Percentiles rank a stretch among this genome's conserved stretches.
Evolutionary conservation across 768 basidiomycete genomes (phyloP).

Genomic region (Suillus ampliporus): DNA sequence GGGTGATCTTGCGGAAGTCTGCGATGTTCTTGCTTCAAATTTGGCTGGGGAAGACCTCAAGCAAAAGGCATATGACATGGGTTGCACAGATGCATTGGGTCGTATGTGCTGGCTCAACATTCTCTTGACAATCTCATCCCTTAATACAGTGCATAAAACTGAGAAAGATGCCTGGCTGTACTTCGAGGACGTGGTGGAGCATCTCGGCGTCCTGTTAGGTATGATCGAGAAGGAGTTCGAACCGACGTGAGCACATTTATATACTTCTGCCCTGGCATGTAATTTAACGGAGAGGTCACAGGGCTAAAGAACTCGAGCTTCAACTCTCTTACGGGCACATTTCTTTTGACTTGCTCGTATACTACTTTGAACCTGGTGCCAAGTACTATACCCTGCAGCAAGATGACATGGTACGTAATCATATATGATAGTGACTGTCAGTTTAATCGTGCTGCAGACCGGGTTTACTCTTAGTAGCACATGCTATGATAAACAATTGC

Average conservation of each 20-base stretch:
- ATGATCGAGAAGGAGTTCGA: slow-evolving; percentile 21
- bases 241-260: slow-evolving; percentile 17
- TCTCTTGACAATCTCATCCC: not conserved
- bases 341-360: too few species aligned
- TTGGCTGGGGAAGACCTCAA: not conserved
- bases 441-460: not conserved
- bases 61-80: slow-evolving; percentile 11
- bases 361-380: slow-evolving; percentile 14
- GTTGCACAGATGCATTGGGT: slow-evolving; percentile 3
- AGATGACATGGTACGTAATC: not conserved
- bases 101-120: not conserved
- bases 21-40: not conserved
- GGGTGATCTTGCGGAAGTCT: slow-evolving; percentile 5
- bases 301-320: slow-evolving; percentile 19
- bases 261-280: not conserved
- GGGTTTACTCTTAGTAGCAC: slow-evolving; percentile 1
- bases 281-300: slow-evolving; percentile 7
- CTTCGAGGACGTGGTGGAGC: slow-evolving; percentile 16
- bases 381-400: slow-evolving; percentile 7
- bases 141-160: not conserved
- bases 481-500: not conserved
- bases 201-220: slow-evolving; percentile 18
- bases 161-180: slow-evolving; percentile 10
- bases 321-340: slow-evolving; percentile 21
- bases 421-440: not conserved